A percentile compares a stretch with the other conserved stretches of the same genome.
Evolutionary conservation across 495 filamentous ascomycete genomes (phyloP).

Genomic region (Penicillium antarcticum): DNA sequence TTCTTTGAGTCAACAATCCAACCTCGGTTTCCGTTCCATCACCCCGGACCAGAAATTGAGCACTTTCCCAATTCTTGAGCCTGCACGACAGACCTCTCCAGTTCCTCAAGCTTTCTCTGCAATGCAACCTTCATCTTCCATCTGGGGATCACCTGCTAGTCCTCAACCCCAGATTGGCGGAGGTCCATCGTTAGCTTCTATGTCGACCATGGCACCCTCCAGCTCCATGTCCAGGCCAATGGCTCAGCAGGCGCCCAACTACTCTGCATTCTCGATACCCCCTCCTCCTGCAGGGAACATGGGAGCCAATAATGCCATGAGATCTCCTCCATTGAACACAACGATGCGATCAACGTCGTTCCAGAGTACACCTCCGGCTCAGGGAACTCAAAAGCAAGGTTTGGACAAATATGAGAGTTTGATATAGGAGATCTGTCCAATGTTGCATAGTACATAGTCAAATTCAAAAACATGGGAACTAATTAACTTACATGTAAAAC

Average conservation of each 20-base stretch:
- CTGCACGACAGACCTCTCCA: slow-evolving; percentile 32
- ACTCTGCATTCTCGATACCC: slow-evolving; percentile 46
- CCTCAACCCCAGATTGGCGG: slow-evolving; percentile 17
- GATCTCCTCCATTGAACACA: slow-evolving; percentile 17
- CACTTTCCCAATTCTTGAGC: slow-evolving; percentile 48
- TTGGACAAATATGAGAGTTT: slow-evolving; percentile 82
- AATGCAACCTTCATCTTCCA: slow-evolving; percentile 32
- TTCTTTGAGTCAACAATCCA: slow-evolving; percentile 17
- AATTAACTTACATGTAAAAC: neutral
- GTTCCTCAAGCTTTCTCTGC: slow-evolving; percentile 25
- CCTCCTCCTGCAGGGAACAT: slow-evolving; percentile 33
- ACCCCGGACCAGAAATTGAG: slow-evolving; percentile 52
- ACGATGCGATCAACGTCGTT: slow-evolving; percentile 17
- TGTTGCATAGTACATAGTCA: slow-evolving; percentile 1
- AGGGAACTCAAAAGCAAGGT: slow-evolving; percentile 46
- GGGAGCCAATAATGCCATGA: slow-evolving; percentile 13
- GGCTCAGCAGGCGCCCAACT: slow-evolving; percentile 29
- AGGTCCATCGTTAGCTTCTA: slow-evolving; percentile 22
- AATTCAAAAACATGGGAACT: neutral
- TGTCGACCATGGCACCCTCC: slow-evolving; percentile 26
- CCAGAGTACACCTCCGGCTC: slow-evolving; percentile 12
- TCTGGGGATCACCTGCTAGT: slow-evolving; percentile 19
- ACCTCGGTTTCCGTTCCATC: slow-evolving; percentile 41
- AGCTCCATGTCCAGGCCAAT: slow-evolving; percentile 16
- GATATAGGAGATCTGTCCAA: slow-evolving; percentile 40